These are phyloP conservation scores for Anethum foeniculum DNA, from an alignment of 140 eudicot genomes.

Conservation along the genomic window DNA sequence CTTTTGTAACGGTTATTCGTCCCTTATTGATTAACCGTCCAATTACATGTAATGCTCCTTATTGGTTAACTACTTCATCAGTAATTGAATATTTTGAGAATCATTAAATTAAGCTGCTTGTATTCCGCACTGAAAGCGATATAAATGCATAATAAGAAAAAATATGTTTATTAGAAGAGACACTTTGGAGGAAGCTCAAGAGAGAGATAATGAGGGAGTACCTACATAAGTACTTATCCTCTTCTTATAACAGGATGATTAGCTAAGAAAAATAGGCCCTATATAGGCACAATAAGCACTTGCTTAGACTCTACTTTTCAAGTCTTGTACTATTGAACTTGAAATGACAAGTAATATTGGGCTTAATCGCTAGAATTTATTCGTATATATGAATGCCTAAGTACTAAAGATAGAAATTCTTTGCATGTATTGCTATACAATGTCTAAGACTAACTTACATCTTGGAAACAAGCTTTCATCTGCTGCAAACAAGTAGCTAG, in stretches of 20 bases:
- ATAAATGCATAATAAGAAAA: not conserved
- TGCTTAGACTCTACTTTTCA: not conserved
- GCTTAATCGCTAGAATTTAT: not conserved
- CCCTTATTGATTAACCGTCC: too few species aligned
- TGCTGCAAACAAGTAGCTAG: conserved; percentile 69
- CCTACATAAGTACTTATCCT: not conserved
- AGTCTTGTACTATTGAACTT: not conserved
- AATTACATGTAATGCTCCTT: not conserved
- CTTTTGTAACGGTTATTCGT: not conserved
- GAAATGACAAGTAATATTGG: not conserved
- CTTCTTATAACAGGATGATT: not conserved
- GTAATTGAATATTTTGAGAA: not conserved
- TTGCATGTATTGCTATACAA: not conserved
- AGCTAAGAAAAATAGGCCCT: not conserved
- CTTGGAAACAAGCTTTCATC: conserved; percentile 83
- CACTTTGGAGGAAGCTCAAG: not conserved
- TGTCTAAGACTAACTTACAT: conserved; percentile 39
- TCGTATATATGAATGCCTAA: not conserved
- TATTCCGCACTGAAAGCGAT: not conserved
- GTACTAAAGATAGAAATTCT: not conserved
- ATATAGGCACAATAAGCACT: not conserved
- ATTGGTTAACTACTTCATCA: not conserved
- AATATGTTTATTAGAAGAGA: not conserved
- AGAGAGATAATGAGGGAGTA: not conserved
- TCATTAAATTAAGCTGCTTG: not conserved